These are phyloP conservation scores for Pseudonitzschia delicatissima DNA, from an alignment of 108 stramenopile species.

Conservation along the genomic window DNA sequence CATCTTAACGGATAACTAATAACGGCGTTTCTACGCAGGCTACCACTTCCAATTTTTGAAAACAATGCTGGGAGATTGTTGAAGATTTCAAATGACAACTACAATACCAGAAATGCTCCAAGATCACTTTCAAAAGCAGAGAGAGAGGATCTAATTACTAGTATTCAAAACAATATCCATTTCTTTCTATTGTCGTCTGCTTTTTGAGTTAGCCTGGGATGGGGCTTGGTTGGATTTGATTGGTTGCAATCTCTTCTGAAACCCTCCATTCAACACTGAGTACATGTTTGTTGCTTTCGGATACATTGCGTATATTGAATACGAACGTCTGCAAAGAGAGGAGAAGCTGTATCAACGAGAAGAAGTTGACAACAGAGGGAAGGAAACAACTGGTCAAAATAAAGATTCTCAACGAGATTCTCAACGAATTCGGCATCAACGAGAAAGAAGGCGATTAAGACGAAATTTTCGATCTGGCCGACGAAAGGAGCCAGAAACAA, in stretches of 20 bases:
- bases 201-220: too few species aligned
- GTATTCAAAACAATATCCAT: too few species aligned
- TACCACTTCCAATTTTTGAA: too few species aligned
- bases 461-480: neutral
- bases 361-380: neutral
- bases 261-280: neutral
- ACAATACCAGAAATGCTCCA: too few species aligned
- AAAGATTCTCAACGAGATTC: neutral
- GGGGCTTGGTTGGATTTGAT: neutral
- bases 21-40: too few species aligned
- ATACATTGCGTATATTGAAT: conserved; percentile 6
- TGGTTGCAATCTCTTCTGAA: neutral
- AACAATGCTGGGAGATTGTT: too few species aligned
- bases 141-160: too few species aligned
- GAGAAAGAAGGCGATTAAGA: neutral
- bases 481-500: neutral
- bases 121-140: too few species aligned
- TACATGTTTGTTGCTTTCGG: neutral
- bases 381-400: neutral
- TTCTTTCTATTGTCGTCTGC: neutral
- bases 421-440: neutral
- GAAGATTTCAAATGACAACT: too few species aligned
- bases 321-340: neutral
- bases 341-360: neutral
- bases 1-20: too few species aligned